A percentile compares a stretch with the other conserved stretches of the same genome.
Conservation (phyloP, 2,329 filamentous ascomycete genomes). For the Penicillium occitanis region DNA sequence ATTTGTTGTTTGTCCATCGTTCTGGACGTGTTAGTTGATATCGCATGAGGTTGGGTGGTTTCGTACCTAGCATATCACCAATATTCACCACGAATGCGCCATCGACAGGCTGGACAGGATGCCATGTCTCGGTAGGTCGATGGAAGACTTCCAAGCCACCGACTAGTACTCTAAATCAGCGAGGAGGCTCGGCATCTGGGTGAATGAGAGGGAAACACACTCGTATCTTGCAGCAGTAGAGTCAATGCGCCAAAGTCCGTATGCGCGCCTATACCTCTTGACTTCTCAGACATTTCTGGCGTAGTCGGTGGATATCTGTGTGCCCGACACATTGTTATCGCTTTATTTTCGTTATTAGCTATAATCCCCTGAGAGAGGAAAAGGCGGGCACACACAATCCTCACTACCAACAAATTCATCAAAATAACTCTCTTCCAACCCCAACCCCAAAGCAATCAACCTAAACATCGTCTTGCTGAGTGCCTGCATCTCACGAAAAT, state of each 20-base stretch:
- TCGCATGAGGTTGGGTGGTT: constrained; percentile 54
- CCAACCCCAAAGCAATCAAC: constrained; percentile 19
- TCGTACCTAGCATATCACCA: constrained; percentile 49
- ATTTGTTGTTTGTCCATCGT: constrained; percentile 51
- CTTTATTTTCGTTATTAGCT: background rate
- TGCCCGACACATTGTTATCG: constrained; percentile 8
- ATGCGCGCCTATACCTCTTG: constrained; percentile 50
- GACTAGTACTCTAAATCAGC: constrained; percentile 26
- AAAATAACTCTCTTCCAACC: constrained; percentile 19
- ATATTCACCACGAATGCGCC: constrained; percentile 55
- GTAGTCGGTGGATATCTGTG: constrained; percentile 47
- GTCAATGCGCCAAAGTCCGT: constrained; percentile 59
- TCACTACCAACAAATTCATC: constrained; percentile 20
- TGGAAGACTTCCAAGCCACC: constrained; percentile 56
- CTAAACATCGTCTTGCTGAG: constrained; percentile 20
- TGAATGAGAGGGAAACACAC: constrained; percentile 21
- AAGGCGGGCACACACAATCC: constrained; percentile 15
- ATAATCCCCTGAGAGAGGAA: background rate
- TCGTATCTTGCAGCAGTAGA: constrained; percentile 54
- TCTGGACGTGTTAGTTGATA: constrained; percentile 51
- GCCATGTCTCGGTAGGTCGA: constrained; percentile 46
- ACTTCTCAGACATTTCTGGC: constrained; percentile 31
- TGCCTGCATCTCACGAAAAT: constrained; percentile 15
- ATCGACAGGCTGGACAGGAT: constrained; percentile 45
- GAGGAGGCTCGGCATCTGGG: background rate